Evolutionary conservation across 495 filamentous ascomycete species (phyloP).

Genomic region (Aspergillus baeticus): DNA sequence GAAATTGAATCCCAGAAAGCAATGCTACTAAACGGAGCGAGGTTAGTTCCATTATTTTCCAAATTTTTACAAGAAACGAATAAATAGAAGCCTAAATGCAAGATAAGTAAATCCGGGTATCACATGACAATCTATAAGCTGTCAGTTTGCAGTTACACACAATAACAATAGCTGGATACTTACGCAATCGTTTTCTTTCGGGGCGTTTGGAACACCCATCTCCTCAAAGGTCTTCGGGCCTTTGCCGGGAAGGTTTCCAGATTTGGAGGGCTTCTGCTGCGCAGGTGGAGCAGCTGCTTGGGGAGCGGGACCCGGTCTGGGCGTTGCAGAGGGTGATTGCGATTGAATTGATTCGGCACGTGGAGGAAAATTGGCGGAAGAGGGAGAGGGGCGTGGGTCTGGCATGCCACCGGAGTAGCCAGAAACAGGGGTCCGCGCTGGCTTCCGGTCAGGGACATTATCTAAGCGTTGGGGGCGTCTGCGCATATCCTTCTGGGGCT

Average conservation of each 20-base stretch:
- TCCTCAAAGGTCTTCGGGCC: constrained; percentile 97
- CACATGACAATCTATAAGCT: constrained; percentile 58
- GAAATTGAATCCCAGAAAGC: not conserved
- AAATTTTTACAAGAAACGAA: constrained; percentile 16
- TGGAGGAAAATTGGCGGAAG: constrained; percentile 35
- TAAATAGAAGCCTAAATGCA: constrained; percentile 10
- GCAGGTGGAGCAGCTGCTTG: constrained; percentile 5
- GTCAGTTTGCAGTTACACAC: constrained; percentile 26
- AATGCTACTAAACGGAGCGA: not conserved
- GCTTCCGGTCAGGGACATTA: constrained; percentile 34
- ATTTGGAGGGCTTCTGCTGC: constrained; percentile 28
- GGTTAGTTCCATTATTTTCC: not conserved
- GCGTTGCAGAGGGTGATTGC: constrained; percentile 30
- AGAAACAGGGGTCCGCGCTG: constrained; percentile 33
- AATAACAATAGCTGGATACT: constrained; percentile 31
- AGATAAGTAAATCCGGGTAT: constrained; percentile 35
- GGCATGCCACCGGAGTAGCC: constrained; percentile 25
- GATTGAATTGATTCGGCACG: constrained; percentile 36
- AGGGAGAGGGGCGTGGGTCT: constrained; percentile 31
- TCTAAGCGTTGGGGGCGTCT: constrained; percentile 37
- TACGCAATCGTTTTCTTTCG: constrained; percentile 88
- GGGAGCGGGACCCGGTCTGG: constrained; percentile 27
- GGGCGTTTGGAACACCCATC: constrained; percentile 86
- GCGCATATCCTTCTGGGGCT: constrained; percentile 35
- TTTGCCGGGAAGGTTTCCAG: constrained; percentile 58